Percentiles rank a stretch among this genome's conserved stretches.
Conservation (phyloP, 352 stramenopile species). For the Phytopythium oedochilum region DNA sequence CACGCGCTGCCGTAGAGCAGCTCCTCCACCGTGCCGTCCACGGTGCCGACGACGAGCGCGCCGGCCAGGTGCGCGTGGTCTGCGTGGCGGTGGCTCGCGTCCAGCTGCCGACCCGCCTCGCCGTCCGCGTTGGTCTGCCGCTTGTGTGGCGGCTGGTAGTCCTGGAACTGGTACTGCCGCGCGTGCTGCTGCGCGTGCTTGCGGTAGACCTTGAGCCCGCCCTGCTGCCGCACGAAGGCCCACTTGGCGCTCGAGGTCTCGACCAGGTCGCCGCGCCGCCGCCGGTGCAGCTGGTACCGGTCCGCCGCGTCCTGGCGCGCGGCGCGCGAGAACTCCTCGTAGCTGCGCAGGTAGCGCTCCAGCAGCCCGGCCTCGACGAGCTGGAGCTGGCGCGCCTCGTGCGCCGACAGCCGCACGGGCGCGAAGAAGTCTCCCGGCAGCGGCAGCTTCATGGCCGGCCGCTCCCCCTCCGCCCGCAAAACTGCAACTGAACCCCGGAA, state of each 20-base stretch:
- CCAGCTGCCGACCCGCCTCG: not conserved
- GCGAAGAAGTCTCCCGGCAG: constrained; percentile 45
- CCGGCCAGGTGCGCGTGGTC: constrained; percentile 20
- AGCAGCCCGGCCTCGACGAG: constrained; percentile 42
- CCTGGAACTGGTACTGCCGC: constrained; percentile 1
- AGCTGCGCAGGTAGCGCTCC: constrained; percentile 42
- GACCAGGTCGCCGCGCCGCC: constrained; percentile 11
- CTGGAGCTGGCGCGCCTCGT: constrained; percentile 36
- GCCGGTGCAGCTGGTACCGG: constrained; percentile 4
- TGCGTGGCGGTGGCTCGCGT: not conserved
- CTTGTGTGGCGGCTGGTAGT: constrained; percentile 7
- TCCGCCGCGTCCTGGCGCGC: constrained; percentile 4
- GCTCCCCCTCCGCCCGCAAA: not conserved
- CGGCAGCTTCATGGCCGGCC: constrained; percentile 37
- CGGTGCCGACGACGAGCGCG: constrained; percentile 29
- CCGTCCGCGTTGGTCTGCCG: not conserved
- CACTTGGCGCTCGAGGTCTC: constrained; percentile 14
- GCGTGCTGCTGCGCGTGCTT: constrained; percentile 17
- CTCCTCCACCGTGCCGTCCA: constrained; percentile 36
- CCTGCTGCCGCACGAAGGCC: constrained; percentile 42
- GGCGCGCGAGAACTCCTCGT: constrained; percentile 28
- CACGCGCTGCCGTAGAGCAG: constrained; percentile 44
- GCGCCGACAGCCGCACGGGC: constrained; percentile 34
- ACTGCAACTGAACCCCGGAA: too few species aligned
- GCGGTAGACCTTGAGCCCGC: constrained; percentile 45